Conservation (phyloP, 2,329 filamentous ascomycete species). For the Exserohilum rostratum region DNA sequence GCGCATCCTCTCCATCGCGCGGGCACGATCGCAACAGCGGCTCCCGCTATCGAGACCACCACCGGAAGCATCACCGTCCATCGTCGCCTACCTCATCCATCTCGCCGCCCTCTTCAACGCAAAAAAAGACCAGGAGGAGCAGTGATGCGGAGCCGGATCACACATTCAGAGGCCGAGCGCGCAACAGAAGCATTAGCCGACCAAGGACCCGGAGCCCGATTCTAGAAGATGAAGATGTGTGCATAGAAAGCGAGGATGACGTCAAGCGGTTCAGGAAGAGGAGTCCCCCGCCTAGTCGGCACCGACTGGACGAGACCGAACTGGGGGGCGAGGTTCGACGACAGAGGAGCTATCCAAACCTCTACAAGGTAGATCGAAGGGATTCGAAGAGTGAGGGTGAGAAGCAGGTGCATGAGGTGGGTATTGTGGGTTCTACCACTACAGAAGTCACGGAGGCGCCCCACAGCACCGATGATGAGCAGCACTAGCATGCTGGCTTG, state of each 20-base stretch:
- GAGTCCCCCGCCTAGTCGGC: conserved; percentile 43
- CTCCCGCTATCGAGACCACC: conserved; percentile 39
- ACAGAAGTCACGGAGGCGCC: neutral
- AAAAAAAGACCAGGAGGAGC: conserved; percentile 37
- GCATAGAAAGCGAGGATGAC: conserved; percentile 28
- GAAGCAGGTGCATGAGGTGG: neutral
- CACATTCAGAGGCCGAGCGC: conserved; percentile 40
- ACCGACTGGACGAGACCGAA: conserved; percentile 28
- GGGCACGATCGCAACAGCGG: conserved; percentile 43
- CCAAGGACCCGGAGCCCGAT: conserved; percentile 30
- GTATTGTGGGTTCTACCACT: neutral
- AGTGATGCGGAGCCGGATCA: conserved; percentile 47
- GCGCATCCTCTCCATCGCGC: conserved; percentile 40
- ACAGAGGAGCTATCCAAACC: conserved; percentile 47
- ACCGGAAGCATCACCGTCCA: conserved; percentile 39
- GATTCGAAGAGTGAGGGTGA: conserved; percentile 20
- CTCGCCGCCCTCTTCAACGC: conserved; percentile 25
- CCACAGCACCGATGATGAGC: neutral
- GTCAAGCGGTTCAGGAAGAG: conserved; percentile 41
- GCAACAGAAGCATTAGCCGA: conserved; percentile 33
- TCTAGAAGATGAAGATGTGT: conserved; percentile 30
- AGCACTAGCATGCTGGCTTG: neutral
- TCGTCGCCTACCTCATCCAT: conserved; percentile 34
- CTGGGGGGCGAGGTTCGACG: conserved; percentile 36
- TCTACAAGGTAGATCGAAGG: conserved; percentile 31